Evolutionary conservation across 169 alveolate species (phyloP), one percentile per base, ranked within the genome.

Genomic region (Plasmodium blacklocki): DNA sequence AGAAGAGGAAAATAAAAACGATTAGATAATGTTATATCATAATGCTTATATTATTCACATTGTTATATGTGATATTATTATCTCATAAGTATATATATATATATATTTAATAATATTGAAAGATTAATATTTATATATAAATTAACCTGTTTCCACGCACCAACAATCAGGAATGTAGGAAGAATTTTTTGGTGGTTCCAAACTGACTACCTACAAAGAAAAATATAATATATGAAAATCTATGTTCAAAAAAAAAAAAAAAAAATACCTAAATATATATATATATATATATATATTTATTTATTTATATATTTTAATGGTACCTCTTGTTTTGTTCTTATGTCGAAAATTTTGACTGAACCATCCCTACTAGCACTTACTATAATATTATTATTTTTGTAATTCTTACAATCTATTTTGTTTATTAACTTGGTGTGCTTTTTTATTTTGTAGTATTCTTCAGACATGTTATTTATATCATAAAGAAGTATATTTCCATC

Each of bases 291-390:
- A 6, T 71, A 11, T 60, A 12, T 18, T 50, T 49, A 8, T 45
- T 75, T 39, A 23, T 50, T 32, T 29, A 18, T 14, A 18, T 32
- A 11, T 32, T 14, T 21, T 54, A 7, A n/a, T 18, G 49, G 50
- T 63, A 83, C 91, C 19, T 83, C 91, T 26, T 58, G 52, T 39
- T 83, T 47, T 58, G 95, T 92, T 78, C 98, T 75, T 2, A 97
- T 97, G 78, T 97, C 98, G 96, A 98, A 97, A 18, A 97, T 96
- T 95, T 96, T 94, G 12, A 96, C 98, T 71, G 97, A 88, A 11
- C 95, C 96, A 93, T 94, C 96, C 83, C 95, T 91, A 45, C 94
- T 92, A n/a, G 94, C 96, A 12, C 97, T 96, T 9, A 95, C 97
- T 5, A 97, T 88, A 74, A 96, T 97, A n/a, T 97, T 97, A 26